phyloP scores from a whole-genome alignment of 164 flowering plant genomes.

The Liriodendron chinense region DNA sequence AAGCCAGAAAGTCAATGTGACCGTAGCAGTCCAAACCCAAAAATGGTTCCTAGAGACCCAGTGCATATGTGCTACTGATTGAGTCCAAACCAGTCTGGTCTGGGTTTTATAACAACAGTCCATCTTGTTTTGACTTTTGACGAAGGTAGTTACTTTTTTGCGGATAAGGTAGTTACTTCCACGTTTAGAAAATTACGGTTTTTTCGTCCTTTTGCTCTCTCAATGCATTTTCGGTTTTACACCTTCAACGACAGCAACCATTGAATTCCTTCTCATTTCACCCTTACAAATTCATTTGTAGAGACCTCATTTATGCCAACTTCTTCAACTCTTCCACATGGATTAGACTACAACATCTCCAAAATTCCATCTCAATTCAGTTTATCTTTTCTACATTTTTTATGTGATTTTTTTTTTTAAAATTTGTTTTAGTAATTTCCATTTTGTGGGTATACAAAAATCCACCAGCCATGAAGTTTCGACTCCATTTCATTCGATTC shows the following conservation, averaged over 20 bases:
- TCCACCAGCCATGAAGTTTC: too few species aligned
- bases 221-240: not conserved
- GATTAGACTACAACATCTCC: not conserved
- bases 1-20: too few species aligned
- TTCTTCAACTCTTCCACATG: not conserved
- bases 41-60: too few species aligned
- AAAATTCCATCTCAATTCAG: not conserved
- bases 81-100: not conserved
- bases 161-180: not conserved
- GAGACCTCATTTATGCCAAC: not conserved
- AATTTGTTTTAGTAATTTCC: not conserved
- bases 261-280: not conserved
- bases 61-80: too few species aligned
- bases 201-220: not conserved
- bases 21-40: too few species aligned
- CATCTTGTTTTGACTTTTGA: constrained; percentile 1
- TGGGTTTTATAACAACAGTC: not conserved
- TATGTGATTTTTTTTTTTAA: not conserved
- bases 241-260: not conserved
- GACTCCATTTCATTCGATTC: too few species aligned
- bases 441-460: too few species aligned
- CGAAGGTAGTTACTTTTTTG: not conserved
- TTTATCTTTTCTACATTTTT: not conserved
- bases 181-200: not conserved
- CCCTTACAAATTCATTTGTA: not conserved